These are phyloP conservation scores for Fomes fomentarius DNA, from an alignment of 1,284 basidiomycete genomes.

Conservation along the genomic window DNA sequence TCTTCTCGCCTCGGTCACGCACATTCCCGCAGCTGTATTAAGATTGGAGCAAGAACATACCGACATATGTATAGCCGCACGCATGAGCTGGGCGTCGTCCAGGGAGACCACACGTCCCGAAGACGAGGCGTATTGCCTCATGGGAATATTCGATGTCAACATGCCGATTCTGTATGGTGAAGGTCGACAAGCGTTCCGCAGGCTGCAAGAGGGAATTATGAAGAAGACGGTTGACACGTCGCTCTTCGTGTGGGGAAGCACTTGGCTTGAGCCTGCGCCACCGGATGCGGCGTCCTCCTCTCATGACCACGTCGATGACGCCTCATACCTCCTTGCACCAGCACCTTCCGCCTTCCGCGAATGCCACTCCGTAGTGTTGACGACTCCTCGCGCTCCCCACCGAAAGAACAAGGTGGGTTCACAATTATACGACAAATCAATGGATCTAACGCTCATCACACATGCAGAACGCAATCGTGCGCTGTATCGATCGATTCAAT, in stretches of 20 bases:
- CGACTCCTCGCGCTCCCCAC: too few species aligned
- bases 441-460: too few species aligned
- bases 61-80: background rate
- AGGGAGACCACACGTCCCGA: conserved; percentile 5
- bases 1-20: background rate
- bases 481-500: too few species aligned
- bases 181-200: conserved; percentile 1
- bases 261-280: background rate
- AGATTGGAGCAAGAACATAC: background rate
- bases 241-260: conserved; percentile 4
- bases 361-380: background rate
- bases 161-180: conserved; percentile 13
- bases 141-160: conserved; percentile 7
- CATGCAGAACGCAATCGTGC: too few species aligned
- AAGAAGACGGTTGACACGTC: background rate
- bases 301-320: background rate
- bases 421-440: too few species aligned
- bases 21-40: background rate
- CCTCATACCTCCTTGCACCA: background rate
- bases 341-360: background rate
- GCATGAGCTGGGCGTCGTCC: conserved; percentile 4
- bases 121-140: conserved; percentile 10
- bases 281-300: background rate
- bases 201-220: conserved; percentile 7
- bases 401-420: too few species aligned